Evolutionary conservation across 2,329 filamentous ascomycete species (phyloP).

Genomic region (Thelonectria olida): DNA sequence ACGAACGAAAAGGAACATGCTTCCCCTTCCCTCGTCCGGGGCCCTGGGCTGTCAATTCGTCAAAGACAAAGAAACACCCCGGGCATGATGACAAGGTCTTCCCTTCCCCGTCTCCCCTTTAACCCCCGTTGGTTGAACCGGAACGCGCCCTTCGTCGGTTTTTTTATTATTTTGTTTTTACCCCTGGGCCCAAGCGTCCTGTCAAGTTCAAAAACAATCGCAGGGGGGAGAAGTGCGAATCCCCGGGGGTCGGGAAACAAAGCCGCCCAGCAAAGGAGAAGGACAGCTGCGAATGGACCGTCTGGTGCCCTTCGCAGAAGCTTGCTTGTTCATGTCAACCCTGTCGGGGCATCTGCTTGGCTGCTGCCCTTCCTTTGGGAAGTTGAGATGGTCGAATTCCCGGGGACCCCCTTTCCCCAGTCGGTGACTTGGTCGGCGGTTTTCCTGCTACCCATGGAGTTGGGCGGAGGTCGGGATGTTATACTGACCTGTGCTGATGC

Average conservation of each 20-base stretch:
- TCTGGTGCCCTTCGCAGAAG: neutral
- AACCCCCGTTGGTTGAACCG: neutral
- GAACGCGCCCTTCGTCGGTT: constrained; percentile 16
- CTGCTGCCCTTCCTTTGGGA: constrained; percentile 11
- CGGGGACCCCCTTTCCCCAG: constrained; percentile 30
- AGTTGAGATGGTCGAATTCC: constrained; percentile 25
- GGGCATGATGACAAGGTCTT: neutral
- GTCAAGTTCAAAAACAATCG: constrained; percentile 26
- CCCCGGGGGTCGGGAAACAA: neutral
- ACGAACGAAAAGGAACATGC: neutral
- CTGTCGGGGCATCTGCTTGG: neutral
- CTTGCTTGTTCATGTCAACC: neutral
- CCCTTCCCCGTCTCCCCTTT: neutral
- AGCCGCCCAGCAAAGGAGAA: neutral
- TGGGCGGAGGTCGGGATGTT: neutral
- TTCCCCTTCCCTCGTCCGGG: constrained; percentile 10
- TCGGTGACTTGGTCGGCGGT: constrained; percentile 39
- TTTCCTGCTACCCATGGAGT: constrained; percentile 33
- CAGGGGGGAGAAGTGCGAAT: neutral
- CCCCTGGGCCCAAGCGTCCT: constrained; percentile 39
- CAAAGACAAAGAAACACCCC: neutral
- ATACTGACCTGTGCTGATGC: no score
- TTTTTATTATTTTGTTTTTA: neutral
- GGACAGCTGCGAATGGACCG: neutral
- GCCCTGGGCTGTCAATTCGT: constrained; percentile 20